These are phyloP conservation scores for Camellia japonica DNA, from an alignment of 148 eudicot genomes.

Conservation along the genomic window DNA sequence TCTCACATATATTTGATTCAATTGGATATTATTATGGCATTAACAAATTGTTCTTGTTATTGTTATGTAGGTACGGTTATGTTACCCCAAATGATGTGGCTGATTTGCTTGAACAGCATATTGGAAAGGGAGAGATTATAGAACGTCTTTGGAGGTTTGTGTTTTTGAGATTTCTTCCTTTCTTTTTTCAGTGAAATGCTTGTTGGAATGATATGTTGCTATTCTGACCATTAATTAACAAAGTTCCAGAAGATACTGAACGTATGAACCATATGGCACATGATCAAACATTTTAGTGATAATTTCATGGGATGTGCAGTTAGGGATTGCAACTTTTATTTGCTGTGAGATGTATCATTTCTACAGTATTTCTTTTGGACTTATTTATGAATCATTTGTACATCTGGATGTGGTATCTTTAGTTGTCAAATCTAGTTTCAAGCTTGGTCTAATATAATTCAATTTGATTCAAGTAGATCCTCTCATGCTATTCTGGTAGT, in stretches of 20 bases:
- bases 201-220: background rate
- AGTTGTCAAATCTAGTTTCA: background rate
- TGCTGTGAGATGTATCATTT: background rate
- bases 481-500: background rate
- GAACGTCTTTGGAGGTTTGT: conserved; percentile 89
- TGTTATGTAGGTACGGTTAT: conserved; percentile 82
- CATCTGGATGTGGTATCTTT: background rate
- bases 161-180: background rate
- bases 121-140: conserved; percentile 78
- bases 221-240: background rate
- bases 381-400: background rate
- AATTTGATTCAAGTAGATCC: background rate
- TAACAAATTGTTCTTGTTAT: conserved; percentile 5
- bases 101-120: conserved; percentile 68
- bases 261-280: background rate
- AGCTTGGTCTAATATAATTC: background rate
- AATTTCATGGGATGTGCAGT: too few species aligned
- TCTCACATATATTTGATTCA: background rate
- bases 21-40: background rate
- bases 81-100: conserved; percentile 85
- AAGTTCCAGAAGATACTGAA: background rate
- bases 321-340: background rate
- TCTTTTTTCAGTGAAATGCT: background rate
- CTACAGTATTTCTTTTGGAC: background rate
- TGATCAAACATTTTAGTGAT: too few species aligned